phyloP scores from a whole-genome alignment of 805 yeast species.

The Teunomyces lycoperdinae region DNA sequence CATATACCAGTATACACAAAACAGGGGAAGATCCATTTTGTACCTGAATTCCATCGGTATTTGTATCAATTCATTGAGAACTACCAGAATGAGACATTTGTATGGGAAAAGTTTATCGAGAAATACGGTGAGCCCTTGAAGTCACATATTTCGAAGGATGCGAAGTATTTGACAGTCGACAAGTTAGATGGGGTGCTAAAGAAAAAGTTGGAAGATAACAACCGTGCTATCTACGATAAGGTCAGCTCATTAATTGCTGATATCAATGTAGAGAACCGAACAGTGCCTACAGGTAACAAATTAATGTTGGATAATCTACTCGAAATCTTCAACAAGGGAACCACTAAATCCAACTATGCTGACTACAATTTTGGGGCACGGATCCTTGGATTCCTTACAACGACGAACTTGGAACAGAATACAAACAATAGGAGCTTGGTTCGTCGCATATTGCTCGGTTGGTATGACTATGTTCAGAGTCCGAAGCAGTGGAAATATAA shows the following conservation, averaged over 20 bases:
- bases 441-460: slow-evolving; percentile 34
- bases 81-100: slow-evolving; percentile 12
- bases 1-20: slow-evolving; percentile 32
- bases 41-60: slow-evolving; percentile 39
- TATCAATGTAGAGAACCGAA: slow-evolving; percentile 13
- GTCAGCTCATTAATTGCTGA: slow-evolving; percentile 26
- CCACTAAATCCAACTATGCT: slow-evolving; percentile 38
- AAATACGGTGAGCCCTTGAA: slow-evolving; percentile 19
- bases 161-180: slow-evolving; percentile 16
- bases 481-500: slow-evolving; percentile 28
- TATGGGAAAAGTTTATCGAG: slow-evolving; percentile 25
- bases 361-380: slow-evolving; percentile 37
- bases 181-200: slow-evolving; percentile 22
- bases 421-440: slow-evolving; percentile 14
- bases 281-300: slow-evolving; percentile 13
- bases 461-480: slow-evolving; percentile 34
- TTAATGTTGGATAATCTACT: slow-evolving; percentile 28
- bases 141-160: not conserved
- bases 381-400: slow-evolving; percentile 39
- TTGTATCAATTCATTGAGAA: slow-evolving; percentile 32
- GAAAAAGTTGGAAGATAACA: slow-evolving; percentile 21
- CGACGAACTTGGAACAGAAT: slow-evolving; percentile 12
- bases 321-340: slow-evolving; percentile 31
- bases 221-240: slow-evolving; percentile 19
- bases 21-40: slow-evolving; percentile 32